Evolutionary conservation across 352 stramenopile genomes (phyloP), one percentile per base, ranked within the genome.

Genomic region (Pythium scleroteichum): DNA sequence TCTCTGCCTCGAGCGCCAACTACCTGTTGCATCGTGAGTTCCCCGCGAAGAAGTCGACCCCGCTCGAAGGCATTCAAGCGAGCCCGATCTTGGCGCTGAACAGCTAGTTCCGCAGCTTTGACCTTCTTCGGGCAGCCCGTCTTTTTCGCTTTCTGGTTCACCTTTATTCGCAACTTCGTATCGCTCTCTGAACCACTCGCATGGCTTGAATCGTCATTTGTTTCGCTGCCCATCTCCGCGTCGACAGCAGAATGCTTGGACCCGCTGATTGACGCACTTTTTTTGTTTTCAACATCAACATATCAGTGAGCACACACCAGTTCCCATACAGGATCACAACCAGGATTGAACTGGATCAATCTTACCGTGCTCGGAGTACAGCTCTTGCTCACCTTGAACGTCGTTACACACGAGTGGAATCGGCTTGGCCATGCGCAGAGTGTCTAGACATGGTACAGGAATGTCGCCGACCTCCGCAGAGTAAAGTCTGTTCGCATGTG

Each of bases 21-120:
- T 1, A 73, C 26, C 1, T 35, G 56, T 5, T 35, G 8, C 32
- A 73, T 32, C 0, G 58, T 67, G 1, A 62, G 40, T 22, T 69
- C 61, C n/a, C 38, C 57, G 0, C 10, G 22, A 1, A 33, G 12
- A 17, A 1, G 27, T 39, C 5, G 17, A 39, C 13, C 39, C 5
- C 29, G 19, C 22, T 67, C 52, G 0, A 47, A 19, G 0, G 47
- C 52, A 6, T 52, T 58, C 22, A 51, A 73, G 35, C 6, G 63
- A 46, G 1, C 56, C 29, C 1, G 46, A 41, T 7, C 45, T 10
- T 23, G 17, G 27, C n/a, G 66, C 39, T 5, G 39, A 29, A 2
- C 29, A 10, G 61, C 57, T 14, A 27, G 12, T 10, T 53, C 49
- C 0, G 10, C 39, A 4, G 32, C 54, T 2, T 24, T 35, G 20